These are phyloP conservation scores for Pestalotiopsis sp. DNA, from an alignment of 2,329 filamentous ascomycete genomes.

Conservation along the genomic window DNA sequence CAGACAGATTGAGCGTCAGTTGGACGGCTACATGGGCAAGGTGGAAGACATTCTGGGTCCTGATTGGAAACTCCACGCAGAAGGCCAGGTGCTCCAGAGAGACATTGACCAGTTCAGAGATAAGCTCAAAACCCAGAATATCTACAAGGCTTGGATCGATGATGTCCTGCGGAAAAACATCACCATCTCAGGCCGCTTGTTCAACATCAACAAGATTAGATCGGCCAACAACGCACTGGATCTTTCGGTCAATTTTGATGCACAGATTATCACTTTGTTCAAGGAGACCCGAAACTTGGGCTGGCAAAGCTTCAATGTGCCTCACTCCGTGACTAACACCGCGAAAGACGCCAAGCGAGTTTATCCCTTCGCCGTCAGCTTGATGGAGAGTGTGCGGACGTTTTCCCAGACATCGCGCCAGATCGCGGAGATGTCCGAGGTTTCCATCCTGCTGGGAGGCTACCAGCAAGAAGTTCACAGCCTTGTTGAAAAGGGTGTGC, in stretches of 20 bases:
- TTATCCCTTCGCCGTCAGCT: conserved; percentile 94
- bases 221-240: conserved; percentile 90
- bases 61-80: conserved; percentile 91
- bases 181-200: conserved; percentile 88
- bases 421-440: conserved; percentile 83
- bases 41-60: conserved; percentile 97
- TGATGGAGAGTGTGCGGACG: conserved; percentile 98
- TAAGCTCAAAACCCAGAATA: conserved; percentile 90
- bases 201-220: conserved; percentile 84
- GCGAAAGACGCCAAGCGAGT: conserved; percentile 99
- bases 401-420: conserved; percentile 85
- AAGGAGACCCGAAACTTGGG: conserved; percentile 96
- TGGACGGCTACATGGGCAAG: conserved; percentile 97
- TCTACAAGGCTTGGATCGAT: conserved; percentile 93
- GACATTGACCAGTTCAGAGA: conserved; percentile 94
- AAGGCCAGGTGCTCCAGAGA: conserved; percentile 89
- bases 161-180: conserved; percentile 89
- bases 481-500: conserved; percentile 84
- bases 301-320: conserved; percentile 93
- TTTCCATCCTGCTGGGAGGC: conserved; percentile 84
- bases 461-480: conserved; percentile 89
- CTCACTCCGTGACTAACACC: conserved; percentile 91
- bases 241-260: conserved; percentile 93
- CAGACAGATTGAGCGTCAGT: conserved; percentile 92
- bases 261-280: conserved; percentile 95